Conservation (phyloP, 2,329 filamentous ascomycete species). For the Juglanconis juglandina region DNA sequence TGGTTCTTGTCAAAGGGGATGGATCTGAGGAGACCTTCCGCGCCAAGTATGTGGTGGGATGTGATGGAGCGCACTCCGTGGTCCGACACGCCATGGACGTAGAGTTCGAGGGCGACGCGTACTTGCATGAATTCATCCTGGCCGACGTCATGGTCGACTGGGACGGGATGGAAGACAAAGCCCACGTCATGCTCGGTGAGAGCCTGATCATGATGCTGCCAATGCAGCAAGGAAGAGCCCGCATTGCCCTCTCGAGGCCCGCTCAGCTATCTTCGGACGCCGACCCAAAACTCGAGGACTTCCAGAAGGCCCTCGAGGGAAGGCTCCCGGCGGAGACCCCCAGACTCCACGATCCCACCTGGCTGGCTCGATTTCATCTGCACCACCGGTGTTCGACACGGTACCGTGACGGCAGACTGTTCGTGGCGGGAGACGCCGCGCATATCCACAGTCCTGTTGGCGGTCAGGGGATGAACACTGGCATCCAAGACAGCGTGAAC, state of each 20-base stretch:
- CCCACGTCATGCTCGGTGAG: constrained; percentile 25
- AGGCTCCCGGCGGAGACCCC: constrained; percentile 27
- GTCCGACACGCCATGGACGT: constrained; percentile 38
- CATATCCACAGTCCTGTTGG: constrained; percentile 54
- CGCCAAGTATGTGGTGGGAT: constrained; percentile 42
- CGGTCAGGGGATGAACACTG: constrained; percentile 57
- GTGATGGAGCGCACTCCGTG: constrained; percentile 43
- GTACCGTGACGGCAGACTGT: constrained; percentile 45
- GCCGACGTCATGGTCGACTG: constrained; percentile 34
- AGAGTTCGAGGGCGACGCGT: constrained; percentile 39
- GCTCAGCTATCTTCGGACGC: constrained; percentile 14
- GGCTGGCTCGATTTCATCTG: constrained; percentile 36
- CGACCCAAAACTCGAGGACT: constrained; percentile 29
- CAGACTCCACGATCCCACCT: background rate
- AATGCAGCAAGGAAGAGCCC: constrained; percentile 27
- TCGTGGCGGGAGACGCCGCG: constrained; percentile 56
- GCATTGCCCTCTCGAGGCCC: constrained; percentile 15
- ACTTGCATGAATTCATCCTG: constrained; percentile 42
- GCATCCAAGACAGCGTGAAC: constrained; percentile 52
- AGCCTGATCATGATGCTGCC: constrained; percentile 37
- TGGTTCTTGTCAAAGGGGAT: constrained; percentile 21
- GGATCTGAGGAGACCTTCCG: constrained; percentile 25
- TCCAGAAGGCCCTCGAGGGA: constrained; percentile 27
- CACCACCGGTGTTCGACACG: constrained; percentile 39
- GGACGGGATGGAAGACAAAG: constrained; percentile 9